phyloP scores from a whole-genome alignment of 2,329 filamentous ascomycete species.

The Colletotrichum sp. region DNA sequence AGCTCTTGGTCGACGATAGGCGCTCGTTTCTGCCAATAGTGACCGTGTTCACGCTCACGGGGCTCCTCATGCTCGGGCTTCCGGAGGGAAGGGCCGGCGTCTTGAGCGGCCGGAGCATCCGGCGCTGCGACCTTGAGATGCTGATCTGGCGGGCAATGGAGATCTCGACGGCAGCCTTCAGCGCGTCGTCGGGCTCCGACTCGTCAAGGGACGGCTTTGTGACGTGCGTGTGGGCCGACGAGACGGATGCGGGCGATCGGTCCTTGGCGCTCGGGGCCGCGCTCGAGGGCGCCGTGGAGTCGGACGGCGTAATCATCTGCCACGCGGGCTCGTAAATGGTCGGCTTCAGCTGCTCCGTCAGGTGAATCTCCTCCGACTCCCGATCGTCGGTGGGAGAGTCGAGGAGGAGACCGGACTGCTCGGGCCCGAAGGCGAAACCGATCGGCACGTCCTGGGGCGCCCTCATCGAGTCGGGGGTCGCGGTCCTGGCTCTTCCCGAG shows the following conservation, averaged over 20 bases:
- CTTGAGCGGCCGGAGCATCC: conserved; percentile 61
- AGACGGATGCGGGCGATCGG: conserved; percentile 34
- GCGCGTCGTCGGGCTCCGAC: conserved; percentile 37
- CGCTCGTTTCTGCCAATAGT: conserved; percentile 29
- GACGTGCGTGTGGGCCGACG: conserved; percentile 36
- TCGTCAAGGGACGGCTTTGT: conserved; percentile 42
- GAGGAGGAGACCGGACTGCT: conserved; percentile 40
- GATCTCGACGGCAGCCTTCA: conserved; percentile 64
- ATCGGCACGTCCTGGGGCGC: background rate
- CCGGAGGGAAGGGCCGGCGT: conserved; percentile 26
- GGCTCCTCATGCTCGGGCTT: conserved; percentile 14
- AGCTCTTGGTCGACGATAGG: conserved; percentile 40
- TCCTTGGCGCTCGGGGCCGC: conserved; percentile 31
- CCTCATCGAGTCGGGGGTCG: background rate
- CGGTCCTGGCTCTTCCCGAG: background rate
- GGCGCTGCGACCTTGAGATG: conserved; percentile 65
- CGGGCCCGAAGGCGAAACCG: conserved; percentile 33
- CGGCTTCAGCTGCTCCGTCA: conserved; percentile 36
- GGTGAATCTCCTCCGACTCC: conserved; percentile 26
- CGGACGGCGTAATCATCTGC: conserved; percentile 50
- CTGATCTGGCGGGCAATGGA: conserved; percentile 74
- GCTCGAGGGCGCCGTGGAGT: conserved; percentile 24
- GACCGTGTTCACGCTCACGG: conserved; percentile 14
- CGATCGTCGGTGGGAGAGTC: conserved; percentile 44
- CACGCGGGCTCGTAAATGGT: conserved; percentile 48